Evolutionary conservation across 2,329 filamentous ascomycete genomes (phyloP).

Genomic region (Claviceps fusiformis): DNA sequence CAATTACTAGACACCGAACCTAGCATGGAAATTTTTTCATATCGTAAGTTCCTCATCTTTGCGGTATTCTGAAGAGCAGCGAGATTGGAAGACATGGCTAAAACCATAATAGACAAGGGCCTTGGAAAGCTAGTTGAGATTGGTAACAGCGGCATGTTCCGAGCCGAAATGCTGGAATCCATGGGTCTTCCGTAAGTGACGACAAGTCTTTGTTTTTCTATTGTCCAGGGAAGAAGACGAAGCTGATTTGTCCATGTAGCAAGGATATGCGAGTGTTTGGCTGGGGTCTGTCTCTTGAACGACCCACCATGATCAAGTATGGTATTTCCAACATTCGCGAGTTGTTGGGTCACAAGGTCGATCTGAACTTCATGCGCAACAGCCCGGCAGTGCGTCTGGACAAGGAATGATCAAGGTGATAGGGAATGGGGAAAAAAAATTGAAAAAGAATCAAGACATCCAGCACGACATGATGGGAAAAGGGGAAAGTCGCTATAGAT

Average conservation of each 20-base stretch:
- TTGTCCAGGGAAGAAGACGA: background rate
- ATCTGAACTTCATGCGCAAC: constrained; percentile 79
- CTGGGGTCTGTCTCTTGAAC: constrained; percentile 81
- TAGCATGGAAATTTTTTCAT: constrained; percentile 96
- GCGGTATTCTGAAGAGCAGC: background rate
- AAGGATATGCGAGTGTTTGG: constrained; percentile 89
- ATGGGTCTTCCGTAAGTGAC: constrained; percentile 61
- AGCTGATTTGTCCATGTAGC: background rate
- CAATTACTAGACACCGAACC: constrained; percentile 58
- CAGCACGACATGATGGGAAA: background rate
- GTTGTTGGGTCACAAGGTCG: constrained; percentile 87
- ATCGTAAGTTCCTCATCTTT: constrained; percentile 28
- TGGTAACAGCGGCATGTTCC: constrained; percentile 97
- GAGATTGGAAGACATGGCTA: background rate
- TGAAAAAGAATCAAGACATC: background rate
- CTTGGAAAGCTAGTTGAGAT: constrained; percentile 90
- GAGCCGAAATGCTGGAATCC: constrained; percentile 89
- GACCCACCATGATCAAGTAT: constrained; percentile 97
- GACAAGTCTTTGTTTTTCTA: background rate
- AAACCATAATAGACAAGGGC: constrained; percentile 43
- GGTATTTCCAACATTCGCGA: constrained; percentile 83
- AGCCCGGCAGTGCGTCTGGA: constrained; percentile 86
- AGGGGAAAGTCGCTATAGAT: background rate
- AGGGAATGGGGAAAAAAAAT: background rate
- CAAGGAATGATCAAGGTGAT: constrained; percentile 47